Evolutionary conservation across 345 rosid species (phyloP).

Genomic region (Triadica sebifera): DNA sequence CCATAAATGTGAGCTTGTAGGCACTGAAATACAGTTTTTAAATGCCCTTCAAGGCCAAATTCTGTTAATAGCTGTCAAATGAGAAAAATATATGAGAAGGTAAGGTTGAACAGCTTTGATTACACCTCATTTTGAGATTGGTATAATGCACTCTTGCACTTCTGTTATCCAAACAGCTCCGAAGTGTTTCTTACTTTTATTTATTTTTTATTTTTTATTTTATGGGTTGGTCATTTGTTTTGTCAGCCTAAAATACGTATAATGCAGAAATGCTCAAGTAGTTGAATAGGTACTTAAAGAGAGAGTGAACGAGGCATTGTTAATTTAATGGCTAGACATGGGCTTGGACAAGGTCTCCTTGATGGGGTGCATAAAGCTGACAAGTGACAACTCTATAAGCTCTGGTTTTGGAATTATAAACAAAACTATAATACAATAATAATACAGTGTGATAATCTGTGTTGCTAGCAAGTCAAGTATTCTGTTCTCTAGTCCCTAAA

Average conservation of each 20-base stretch:
- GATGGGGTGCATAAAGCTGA: conserved; percentile 18
- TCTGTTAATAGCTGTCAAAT: conserved; percentile 15
- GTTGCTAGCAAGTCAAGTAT: too few species aligned
- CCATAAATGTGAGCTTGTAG: not conserved
- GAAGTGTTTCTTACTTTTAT: too few species aligned
- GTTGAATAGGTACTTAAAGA: too few species aligned
- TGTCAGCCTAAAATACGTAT: conserved; percentile 2
- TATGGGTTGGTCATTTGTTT: too few species aligned
- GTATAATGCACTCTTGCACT: too few species aligned
- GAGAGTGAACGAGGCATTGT: conserved; percentile 28
- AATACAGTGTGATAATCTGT: not conserved
- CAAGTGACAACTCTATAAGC: conserved; percentile 35
- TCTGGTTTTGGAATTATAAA: conserved; percentile 12
- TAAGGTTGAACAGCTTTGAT: too few species aligned
- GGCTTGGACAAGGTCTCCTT: conserved; percentile 23
- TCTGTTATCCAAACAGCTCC: too few species aligned
- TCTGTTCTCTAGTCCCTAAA: too few species aligned
- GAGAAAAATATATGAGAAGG: not conserved
- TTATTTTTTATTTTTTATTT: too few species aligned
- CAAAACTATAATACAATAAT: not conserved
- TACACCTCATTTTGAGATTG: too few species aligned
- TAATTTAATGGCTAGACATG: conserved; percentile 30
- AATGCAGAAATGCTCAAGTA: conserved; percentile 21
- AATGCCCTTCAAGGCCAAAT: too few species aligned
- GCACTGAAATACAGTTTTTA: too few species aligned